These are phyloP conservation scores for Copromyces sp. DNA, from an alignment of 495 filamentous ascomycete species.

Conservation along the genomic window DNA sequence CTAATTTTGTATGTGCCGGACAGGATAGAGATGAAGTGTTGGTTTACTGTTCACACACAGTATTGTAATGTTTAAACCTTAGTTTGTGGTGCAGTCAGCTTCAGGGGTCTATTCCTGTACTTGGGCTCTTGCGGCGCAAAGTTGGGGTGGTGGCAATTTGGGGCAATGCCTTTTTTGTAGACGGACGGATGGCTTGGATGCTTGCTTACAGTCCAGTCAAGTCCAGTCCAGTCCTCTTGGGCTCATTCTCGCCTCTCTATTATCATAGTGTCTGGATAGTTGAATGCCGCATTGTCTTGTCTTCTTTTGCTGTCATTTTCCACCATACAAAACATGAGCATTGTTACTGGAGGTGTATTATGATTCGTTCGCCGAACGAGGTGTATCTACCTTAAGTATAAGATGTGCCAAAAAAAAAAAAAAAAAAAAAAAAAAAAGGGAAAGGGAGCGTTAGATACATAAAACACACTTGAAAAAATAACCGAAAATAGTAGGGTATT, in stretches of 20 bases:
- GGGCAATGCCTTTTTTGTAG: background rate
- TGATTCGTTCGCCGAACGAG: background rate
- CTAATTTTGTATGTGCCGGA: no score
- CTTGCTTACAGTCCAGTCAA: no score
- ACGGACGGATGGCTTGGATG: background rate
- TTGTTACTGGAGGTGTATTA: background rate
- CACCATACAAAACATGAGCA: no score
- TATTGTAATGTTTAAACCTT: background rate
- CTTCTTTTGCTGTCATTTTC: background rate
- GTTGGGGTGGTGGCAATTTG: background rate
- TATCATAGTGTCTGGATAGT: background rate
- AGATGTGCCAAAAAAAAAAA: no score
- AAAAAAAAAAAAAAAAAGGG: fast-evolving
- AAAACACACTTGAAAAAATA: background rate
- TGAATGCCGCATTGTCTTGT: background rate
- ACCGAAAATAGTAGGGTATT: background rate
- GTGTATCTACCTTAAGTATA: background rate
- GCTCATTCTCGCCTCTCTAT: background rate
- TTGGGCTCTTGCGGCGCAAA: background rate
- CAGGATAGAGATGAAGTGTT: no score
- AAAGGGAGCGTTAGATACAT: background rate
- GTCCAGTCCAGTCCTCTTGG: background rate
- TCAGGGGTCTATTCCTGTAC: background rate
- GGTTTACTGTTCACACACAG: background rate
- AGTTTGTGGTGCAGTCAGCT: background rate